Evolutionary conservation across 495 filamentous ascomycete species (phyloP), one percentile per base, ranked within the genome.

Genomic region (Clavariopsis aquatica): DNA sequence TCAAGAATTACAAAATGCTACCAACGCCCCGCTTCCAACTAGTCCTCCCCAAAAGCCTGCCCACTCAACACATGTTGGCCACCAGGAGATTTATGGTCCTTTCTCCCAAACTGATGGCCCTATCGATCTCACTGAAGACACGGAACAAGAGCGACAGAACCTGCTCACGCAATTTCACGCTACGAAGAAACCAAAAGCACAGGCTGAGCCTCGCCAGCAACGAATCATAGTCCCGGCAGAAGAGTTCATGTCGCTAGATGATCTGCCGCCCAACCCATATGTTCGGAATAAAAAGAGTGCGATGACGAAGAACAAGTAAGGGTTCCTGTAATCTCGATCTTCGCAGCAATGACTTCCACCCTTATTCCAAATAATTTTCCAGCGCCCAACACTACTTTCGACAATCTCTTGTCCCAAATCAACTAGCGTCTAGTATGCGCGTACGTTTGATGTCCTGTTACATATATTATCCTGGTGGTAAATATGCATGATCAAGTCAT

Each of bases 91-190:
- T 43, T 6, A 6, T 6, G 15, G 38, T n/a, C 15, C 27, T 15
- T 7, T 24, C 4, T 26, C 57, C n/a, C 57, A 62, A 43, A 23
- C 2, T 26, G 51, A 57, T 28, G 38, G 27, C 22, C 15, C 19
- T n/a, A 57, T 64, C 29, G 61, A 64, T 47, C 61, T 64, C 24
- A 64, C 61, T 1, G 24, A 31, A 29, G 61, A 64, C 29, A 51
- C 27, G 8, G 61, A 64, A 29, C 24, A 57, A 41, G 61, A 64
- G 19, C 38, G 53, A 12, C 61, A 57, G 23, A 26, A 43, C 26
- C 61, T 64, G 3, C 41, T 57, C 5, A 46, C 61, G 4, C 10
- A 6, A 17, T 64, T 64, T 46, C 22, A 46, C 38, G 38, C 38
- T 43, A 15, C 38, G 38, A 43, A 17, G 13, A 43, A 9, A 17